Base-by-base conservation (phyloP, 2,329 filamentous ascomycete genomes). In the Nakataea oryzae region DNA sequence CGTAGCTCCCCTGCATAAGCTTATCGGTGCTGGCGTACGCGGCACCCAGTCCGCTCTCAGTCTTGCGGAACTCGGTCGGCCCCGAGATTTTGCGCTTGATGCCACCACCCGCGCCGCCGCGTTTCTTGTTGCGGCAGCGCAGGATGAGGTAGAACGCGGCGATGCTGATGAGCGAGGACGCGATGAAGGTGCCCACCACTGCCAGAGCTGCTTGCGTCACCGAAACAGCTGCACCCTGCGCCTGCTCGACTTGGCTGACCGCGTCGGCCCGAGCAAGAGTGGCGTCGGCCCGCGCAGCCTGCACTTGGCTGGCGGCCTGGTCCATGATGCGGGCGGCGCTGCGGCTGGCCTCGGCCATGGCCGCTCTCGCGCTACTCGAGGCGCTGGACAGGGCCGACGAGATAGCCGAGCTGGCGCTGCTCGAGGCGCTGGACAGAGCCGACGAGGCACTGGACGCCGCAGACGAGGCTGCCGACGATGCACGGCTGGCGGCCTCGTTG, bases 141-240 rank as follows among this genome's bases (percentile, higher is more conserved):
- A 71, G 63, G 29, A 77, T 68, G 24, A 75, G 66, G 54, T 74
- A 74, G 63, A 75, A 74, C 29, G 70, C 69, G 3, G 73, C 59
- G 4, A 76, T 72, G 0, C 74, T 76, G 34, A 79, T 68, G 26
- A 79, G 66, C 1, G 74, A 72, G 3, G 74, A 74, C n/a, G 73
- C 76, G 59, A 78, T 68, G 41, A 78, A 74, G 58, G 73, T 74
- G 17, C 73, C 76, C 4, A 78, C 74, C 24, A 79, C 73, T 12
- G 75, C 76, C 6, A 78, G 63, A 0, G 76, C 75, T 0, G 72
- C 72, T 68, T 78, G 75, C 0, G 75, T 77, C 21, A 74, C 74
- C 3, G 75, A 76, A 2, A 78, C 71, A 3, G 75, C 74, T 3
- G 73, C 67, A 24, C 70, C 73, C 60, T 76, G 74, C 0, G 75